A percentile compares a stretch with the other conserved stretches of the same genome.
Evolutionary conservation across 1,139 yeast genomes (phyloP).

Genomic region (Saccharomyces uvarum): DNA sequence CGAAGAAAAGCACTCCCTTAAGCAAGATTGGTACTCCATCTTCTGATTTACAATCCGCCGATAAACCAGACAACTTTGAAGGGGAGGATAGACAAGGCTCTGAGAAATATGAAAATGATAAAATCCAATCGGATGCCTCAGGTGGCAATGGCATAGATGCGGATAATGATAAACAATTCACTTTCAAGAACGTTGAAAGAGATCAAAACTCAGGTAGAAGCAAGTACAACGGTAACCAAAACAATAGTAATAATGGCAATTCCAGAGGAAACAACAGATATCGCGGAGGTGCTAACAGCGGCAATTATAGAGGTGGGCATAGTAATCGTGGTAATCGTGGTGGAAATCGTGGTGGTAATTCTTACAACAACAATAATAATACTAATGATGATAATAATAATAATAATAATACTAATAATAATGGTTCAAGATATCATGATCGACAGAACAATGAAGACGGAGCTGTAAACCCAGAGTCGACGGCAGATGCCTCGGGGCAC

Average conservation of each 20-base stretch:
- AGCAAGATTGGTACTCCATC: slow-evolving; percentile 11
- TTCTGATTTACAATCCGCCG: slow-evolving; percentile 5
- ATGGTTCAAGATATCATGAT: slow-evolving; percentile 1
- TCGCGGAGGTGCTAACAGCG: slow-evolving; percentile 6
- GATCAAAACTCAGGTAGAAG: slow-evolving; percentile 3
- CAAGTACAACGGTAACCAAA: slow-evolving; percentile 6
- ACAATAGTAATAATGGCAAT: slow-evolving; percentile 11
- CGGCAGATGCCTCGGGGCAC: neutral
- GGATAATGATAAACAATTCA: slow-evolving; percentile 7
- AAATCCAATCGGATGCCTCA: slow-evolving; percentile 1
- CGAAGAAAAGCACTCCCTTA: slow-evolving; percentile 2
- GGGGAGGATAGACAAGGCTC: neutral
- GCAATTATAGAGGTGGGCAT: slow-evolving; percentile 9
- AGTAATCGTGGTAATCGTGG: slow-evolving; percentile 9
- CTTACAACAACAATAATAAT: slow-evolving; percentile 1
- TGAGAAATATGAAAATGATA: slow-evolving; percentile 2
- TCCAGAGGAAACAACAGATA: slow-evolving; percentile 8
- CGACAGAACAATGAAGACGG: neutral
- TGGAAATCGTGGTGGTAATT: slow-evolving; percentile 7
- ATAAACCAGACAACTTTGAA: slow-evolving; percentile 1
- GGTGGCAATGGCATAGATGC: slow-evolving; percentile 2
- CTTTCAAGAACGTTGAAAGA: slow-evolving; percentile 15
- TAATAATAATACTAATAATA: slow-evolving; percentile 5
- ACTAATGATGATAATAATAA: slow-evolving; percentile 1
- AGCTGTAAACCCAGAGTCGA: neutral